Percentiles rank a stretch among this genome's conserved stretches.
phyloP scores from a whole-genome alignment of 352 stramenopile genomes.

The Hyaloperonospora arabidopsidis region DNA sequence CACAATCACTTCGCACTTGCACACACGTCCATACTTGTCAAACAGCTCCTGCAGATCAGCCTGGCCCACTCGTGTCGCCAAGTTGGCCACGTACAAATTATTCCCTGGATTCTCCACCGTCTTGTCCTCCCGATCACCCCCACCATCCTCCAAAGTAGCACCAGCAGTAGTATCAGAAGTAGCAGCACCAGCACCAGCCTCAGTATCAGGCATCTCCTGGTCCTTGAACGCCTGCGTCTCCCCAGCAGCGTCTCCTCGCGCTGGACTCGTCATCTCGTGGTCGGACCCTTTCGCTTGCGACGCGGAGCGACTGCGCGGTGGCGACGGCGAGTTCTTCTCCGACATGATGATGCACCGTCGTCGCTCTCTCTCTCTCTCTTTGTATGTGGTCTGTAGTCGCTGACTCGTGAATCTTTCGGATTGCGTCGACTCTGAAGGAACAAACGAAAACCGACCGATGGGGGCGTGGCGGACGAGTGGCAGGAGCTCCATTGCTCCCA shows the following conservation, averaged over 20 bases:
- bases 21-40: constrained; percentile 57
- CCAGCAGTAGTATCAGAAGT: no score
- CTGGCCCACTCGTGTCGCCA: constrained; percentile 47
- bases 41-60: constrained; percentile 65
- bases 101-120: constrained; percentile 55
- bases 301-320: constrained; percentile 20
- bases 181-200: no score
- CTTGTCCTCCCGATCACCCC: constrained; percentile 10
- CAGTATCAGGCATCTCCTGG: constrained; percentile 2
- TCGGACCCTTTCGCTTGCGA: constrained; percentile 12
- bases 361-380: no score
- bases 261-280: constrained; percentile 16
- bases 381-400: no score
- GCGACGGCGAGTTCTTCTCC: constrained; percentile 28
- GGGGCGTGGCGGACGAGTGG: constrained; percentile 11
- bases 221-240: constrained; percentile 6
- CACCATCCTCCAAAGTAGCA: no score
- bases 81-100: constrained; percentile 76
- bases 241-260: not conserved
- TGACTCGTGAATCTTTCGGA: constrained; percentile 10
- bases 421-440: constrained; percentile 5
- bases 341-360: constrained; percentile 35
- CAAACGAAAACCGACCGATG: not conserved
- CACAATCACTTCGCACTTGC: constrained; percentile 77
- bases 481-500: not conserved